Evolutionary conservation across 1,284 basidiomycete species (phyloP).

Genomic region (Microbotryum intermedium): DNA sequence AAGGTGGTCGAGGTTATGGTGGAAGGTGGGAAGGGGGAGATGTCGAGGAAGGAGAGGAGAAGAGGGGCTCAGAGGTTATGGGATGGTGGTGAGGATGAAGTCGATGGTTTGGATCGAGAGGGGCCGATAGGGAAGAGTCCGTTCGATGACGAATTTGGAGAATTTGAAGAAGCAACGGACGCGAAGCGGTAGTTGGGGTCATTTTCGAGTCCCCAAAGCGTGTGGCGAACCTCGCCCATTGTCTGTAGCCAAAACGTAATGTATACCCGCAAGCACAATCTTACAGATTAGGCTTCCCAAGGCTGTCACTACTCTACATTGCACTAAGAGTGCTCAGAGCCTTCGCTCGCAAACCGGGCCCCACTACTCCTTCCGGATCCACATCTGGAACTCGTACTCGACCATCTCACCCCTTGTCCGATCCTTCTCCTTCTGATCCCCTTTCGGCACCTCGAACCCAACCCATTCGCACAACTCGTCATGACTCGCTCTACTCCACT

Average conservation of each 20-base stretch:
- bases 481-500: conserved; percentile 56
- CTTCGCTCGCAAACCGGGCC: too few relatives aligned
- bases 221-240: too few relatives aligned
- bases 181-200: background rate
- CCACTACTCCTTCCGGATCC: conserved; percentile 47
- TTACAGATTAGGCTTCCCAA: too few relatives aligned
- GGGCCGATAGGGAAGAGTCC: background rate
- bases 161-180: conserved; percentile 21
- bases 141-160: conserved; percentile 19
- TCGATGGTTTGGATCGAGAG: conserved; percentile 12
- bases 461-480: conserved; percentile 62
- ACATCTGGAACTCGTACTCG: conserved; percentile 86
- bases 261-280: too few relatives aligned
- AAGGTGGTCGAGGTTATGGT: background rate
- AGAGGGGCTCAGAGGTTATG: conserved; percentile 8
- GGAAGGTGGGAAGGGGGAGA: conserved; percentile 8
- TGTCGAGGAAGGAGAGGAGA: conserved; percentile 3
- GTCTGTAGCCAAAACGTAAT: too few relatives aligned
- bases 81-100: conserved; percentile 15
- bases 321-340: too few relatives aligned
- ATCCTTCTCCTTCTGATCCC: conserved; percentile 66
- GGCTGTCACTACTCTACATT: too few relatives aligned
- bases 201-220: too few relatives aligned
- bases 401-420: conserved; percentile 37
- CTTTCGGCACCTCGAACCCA: conserved; percentile 65